Evolutionary conservation across 805 yeast genomes (phyloP).

Genomic region (Candida yuanshanica): DNA sequence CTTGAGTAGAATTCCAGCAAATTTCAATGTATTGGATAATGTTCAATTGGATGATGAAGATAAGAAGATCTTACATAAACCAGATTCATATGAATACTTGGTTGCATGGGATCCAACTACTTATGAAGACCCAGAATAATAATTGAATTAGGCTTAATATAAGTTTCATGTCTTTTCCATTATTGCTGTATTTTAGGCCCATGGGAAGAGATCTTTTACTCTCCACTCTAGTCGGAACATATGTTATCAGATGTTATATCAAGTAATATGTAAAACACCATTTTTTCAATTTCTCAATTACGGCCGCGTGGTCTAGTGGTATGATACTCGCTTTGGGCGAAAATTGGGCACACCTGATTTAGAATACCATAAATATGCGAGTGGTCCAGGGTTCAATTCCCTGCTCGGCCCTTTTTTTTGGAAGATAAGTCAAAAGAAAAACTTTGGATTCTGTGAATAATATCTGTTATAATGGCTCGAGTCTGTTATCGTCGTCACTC

Average conservation of each 20-base stretch:
- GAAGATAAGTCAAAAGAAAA: not conserved
- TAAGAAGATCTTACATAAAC: slow-evolving; percentile 13
- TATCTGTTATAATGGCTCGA: too few species aligned
- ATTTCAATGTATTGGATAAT: slow-evolving; percentile 19
- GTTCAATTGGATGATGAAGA: slow-evolving; percentile 20
- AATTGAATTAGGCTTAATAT: not conserved
- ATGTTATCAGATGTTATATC: too few species aligned
- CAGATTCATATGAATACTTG: slow-evolving; percentile 14
- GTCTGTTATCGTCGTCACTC: too few species aligned
- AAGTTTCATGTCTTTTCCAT: too few species aligned
- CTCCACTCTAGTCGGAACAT: too few species aligned
- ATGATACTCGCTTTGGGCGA: slow-evolving; percentile 24
- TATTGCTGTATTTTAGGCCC: too few species aligned
- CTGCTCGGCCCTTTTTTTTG: slow-evolving; percentile 15
- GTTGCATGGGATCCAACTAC: slow-evolving; percentile 22
- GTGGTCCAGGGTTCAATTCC: slow-evolving; percentile 19
- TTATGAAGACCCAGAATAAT: not conserved
- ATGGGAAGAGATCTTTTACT: too few species aligned
- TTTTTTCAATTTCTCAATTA: not conserved
- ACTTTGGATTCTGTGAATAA: too few species aligned
- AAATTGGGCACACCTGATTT: slow-evolving; percentile 5
- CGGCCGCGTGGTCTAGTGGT: slow-evolving; percentile 24
- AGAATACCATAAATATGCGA: slow-evolving; percentile 12
- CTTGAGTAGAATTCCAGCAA: slow-evolving; percentile 12
- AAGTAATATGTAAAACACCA: too few species aligned